These are phyloP conservation scores for Cercospora zeina DNA, from an alignment of 2,329 filamentous ascomycete genomes.

Conservation along the genomic window DNA sequence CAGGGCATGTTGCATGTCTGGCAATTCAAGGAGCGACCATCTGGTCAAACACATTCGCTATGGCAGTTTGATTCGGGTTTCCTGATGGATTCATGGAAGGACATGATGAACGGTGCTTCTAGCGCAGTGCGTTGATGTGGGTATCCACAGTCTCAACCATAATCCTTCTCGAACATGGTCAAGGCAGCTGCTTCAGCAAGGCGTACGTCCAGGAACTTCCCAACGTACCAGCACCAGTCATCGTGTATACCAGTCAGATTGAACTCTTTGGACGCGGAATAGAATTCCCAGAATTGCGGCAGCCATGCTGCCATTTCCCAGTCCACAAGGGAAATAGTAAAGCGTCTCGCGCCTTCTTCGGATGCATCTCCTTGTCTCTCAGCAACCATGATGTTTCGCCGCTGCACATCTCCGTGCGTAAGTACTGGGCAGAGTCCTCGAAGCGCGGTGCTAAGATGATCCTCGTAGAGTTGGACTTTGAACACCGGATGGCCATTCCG, in stretches of 20 bases:
- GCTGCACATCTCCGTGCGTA: slow-evolving; percentile 17
- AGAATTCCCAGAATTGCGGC: slow-evolving; percentile 19
- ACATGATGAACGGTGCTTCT: no score
- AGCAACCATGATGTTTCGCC: slow-evolving; percentile 12
- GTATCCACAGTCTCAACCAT: no score
- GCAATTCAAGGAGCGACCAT: no score
- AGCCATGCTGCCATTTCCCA: slow-evolving; percentile 21
- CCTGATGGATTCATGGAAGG: no score
- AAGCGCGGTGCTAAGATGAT: slow-evolving; percentile 1
- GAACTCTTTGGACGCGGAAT: neutral
- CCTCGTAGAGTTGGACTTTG: slow-evolving; percentile 7
- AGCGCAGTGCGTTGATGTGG: no score
- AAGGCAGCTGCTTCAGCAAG: neutral
- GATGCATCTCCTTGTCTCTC: neutral
- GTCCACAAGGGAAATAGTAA: slow-evolving; percentile 11
- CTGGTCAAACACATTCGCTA: no score
- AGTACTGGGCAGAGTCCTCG: neutral
- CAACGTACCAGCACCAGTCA: neutral
- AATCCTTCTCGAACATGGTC: neutral
- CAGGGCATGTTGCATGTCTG: no score
- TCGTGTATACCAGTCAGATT: neutral
- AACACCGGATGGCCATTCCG: slow-evolving; percentile 1
- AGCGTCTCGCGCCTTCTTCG: neutral
- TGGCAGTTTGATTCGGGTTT: no score
- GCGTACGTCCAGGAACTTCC: neutral